Conservation (phyloP, 345 rosid genomes). For the Crucihimalaya himalaica region DNA sequence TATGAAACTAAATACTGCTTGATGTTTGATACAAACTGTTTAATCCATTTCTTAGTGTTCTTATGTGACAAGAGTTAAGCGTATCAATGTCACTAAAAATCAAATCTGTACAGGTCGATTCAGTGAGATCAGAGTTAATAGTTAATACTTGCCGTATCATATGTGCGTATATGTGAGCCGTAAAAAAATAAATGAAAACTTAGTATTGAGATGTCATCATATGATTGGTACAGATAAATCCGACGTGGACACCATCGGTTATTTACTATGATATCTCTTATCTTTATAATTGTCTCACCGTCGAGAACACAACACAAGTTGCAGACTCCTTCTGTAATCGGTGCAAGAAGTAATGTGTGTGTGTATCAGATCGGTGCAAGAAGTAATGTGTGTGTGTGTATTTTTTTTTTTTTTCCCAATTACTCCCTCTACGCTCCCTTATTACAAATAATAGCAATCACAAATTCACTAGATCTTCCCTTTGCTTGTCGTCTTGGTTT, state of each 20-base stretch:
- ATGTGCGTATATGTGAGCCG: too few relatives aligned
- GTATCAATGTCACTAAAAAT: neutral
- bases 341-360: too few relatives aligned
- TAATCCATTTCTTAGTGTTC: neutral
- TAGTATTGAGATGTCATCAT: neutral
- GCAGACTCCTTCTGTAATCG: too few relatives aligned
- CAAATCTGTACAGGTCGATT: neutral
- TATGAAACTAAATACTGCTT: slow-evolving; percentile 5
- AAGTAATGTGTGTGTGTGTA: too few relatives aligned
- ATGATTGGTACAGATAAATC: neutral
- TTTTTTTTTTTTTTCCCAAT: too few relatives aligned
- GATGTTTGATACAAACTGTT: slow-evolving; percentile 11
- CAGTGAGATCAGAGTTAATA: too few relatives aligned
- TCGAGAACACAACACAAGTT: slow-evolving; percentile 8
- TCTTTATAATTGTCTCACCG: neutral
- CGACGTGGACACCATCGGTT: slow-evolving; percentile 9
- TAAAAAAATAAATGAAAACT: neutral
- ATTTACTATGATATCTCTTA: neutral
- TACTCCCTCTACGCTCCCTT: too few relatives aligned
- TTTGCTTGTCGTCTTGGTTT: too few relatives aligned
- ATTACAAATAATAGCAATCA: too few relatives aligned
- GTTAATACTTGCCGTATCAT: too few relatives aligned
- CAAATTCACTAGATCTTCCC: too few relatives aligned
- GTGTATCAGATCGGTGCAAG: too few relatives aligned
- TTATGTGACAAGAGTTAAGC: neutral